These are phyloP conservation scores for Penicillium sumatraense DNA, from an alignment of 2,329 filamentous ascomycete genomes.

Conservation along the genomic window DNA sequence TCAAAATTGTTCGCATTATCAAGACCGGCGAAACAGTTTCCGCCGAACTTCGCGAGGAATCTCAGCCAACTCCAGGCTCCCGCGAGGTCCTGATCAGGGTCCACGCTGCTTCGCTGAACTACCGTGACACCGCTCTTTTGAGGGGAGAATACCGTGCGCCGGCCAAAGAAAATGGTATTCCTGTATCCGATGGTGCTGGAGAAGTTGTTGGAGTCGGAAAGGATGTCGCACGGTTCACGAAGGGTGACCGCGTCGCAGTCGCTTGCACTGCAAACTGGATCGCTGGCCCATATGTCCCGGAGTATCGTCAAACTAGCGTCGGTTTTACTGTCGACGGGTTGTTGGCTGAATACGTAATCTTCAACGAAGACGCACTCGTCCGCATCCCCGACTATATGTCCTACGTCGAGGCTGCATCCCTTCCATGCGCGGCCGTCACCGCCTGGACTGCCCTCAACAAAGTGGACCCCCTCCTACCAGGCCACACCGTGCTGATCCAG, in stretches of 20 bases:
- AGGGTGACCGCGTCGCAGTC: not conserved
- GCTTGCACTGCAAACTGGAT: not conserved
- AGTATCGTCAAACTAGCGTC: not conserved
- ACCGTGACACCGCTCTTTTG: too few species aligned
- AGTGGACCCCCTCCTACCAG: not conserved
- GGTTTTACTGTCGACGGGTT: not conserved
- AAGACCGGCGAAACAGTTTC: too few species aligned
- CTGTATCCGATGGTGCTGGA: too few species aligned
- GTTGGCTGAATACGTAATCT: not conserved
- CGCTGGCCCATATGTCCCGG: not conserved
- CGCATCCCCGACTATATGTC: not conserved
- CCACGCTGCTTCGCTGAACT: too few species aligned
- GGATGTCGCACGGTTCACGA: not conserved
- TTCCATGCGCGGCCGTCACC: not conserved
- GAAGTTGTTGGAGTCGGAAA: not conserved
- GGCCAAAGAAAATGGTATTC: too few species aligned
- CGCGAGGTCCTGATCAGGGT: too few species aligned
- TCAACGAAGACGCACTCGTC: not conserved
- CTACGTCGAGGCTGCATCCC: not conserved
- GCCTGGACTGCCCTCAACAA: not conserved
- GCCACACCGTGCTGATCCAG: not conserved
- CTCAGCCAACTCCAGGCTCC: too few species aligned
- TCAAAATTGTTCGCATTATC: too few species aligned
- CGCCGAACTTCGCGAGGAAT: too few species aligned
- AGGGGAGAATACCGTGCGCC: too few species aligned